Base-by-base conservation (phyloP, 768 basidiomycete genomes). In the Neoboletus brunneissimus region DNA sequence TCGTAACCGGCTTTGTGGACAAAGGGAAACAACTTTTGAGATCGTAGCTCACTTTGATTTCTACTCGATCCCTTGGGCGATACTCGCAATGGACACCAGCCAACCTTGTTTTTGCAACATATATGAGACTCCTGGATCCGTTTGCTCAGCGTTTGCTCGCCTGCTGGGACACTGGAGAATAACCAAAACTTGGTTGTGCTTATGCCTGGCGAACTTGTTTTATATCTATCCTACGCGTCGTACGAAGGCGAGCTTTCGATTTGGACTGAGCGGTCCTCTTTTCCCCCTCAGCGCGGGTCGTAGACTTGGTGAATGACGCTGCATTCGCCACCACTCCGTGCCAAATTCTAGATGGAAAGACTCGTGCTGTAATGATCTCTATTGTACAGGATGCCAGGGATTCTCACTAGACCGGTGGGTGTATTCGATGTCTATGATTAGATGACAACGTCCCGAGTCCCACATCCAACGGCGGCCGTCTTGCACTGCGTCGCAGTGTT, bases 1-100 rank as follows among this genome's bases (percentile, higher is more conserved):
- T n/a, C 51, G 59, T 65, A 63, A 60, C 27, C 29, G 45, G 44
- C 20, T 34, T 15, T 40, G 25, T 34, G 20, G 16, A 38, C 35
- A 53, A 50, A 47, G 44, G 42, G 34, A 27, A 29, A 34, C n/a
- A 27, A 34, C 13, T 16, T 27, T 25, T 10, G 43, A 15, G 42
- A 23, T n/a, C 15, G 22, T 22, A 6, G n/a, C 20, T 13, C 20
- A n/a, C 41, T 31, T 25, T 31, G n/a, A n/a, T 27, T 45, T 25
- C 12, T 20, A 18, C 44, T n/a, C 16, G n/a, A 27, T 11, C 16
- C 4, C 16, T 32, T 32, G 2, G 32, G 32, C 32, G 20, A 22
- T 15, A 13, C 16, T 23, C 22, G 22, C 42, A 16, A 45, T 27
- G 44, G 44, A n/a, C n/a, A 18, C 10, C 20, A 12, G 31, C 6